A percentile compares a stretch with the other conserved stretches of the same genome.
phyloP scores from a whole-genome alignment of 2,329 filamentous ascomycete species.

The Pezicula carpinea region DNA sequence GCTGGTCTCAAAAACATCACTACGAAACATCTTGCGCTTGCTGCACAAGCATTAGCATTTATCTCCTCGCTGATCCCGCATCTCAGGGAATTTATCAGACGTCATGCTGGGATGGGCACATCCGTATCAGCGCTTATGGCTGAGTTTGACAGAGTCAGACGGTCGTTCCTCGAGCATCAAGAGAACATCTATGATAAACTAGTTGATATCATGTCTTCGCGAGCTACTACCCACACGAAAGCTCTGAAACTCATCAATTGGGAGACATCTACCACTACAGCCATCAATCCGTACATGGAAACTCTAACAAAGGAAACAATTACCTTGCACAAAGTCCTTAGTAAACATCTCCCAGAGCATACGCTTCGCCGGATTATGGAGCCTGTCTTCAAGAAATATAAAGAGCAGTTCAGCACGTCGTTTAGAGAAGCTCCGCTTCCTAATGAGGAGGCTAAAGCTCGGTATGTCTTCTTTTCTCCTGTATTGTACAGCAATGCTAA shows the following conservation, averaged over 20 bases:
- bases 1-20: constrained; percentile 95
- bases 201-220: constrained; percentile 65
- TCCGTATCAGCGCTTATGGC: constrained; percentile 50
- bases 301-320: constrained; percentile 66
- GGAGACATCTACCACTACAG: constrained; percentile 38
- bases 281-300: constrained; percentile 62
- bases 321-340: constrained; percentile 64
- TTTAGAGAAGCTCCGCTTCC: constrained; percentile 55
- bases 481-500: constrained; percentile 1
- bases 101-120: constrained; percentile 54
- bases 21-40: constrained; percentile 88
- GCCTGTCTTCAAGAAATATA: constrained; percentile 63
- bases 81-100: constrained; percentile 82
- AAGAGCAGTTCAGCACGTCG: constrained; percentile 60
- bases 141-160: constrained; percentile 27
- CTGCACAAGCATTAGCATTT: constrained; percentile 84
- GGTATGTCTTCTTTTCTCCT: constrained; percentile 38
- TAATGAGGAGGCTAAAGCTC: constrained; percentile 55
- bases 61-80: constrained; percentile 84
- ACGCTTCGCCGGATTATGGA: constrained; percentile 65
- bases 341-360: constrained; percentile 60
- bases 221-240: constrained; percentile 57
- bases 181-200: constrained; percentile 69
- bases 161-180: constrained; percentile 58
- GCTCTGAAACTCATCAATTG: constrained; percentile 63